Evolutionary conservation across 2,329 filamentous ascomycete genomes (phyloP).

Genomic region (Grosmannia huntii): DNA sequence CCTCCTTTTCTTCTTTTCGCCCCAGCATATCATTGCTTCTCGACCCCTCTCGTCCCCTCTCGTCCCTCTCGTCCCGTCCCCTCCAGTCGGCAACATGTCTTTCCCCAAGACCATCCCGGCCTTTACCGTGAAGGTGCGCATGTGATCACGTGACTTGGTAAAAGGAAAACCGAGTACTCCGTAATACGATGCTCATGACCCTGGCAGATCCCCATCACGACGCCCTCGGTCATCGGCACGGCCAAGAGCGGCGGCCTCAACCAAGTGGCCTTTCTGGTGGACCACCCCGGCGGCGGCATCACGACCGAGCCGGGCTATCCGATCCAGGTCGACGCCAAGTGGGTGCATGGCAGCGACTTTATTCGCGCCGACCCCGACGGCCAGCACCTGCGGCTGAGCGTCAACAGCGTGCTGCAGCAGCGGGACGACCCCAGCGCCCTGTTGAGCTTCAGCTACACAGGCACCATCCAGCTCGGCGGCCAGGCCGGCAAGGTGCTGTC

Average conservation of each 20-base stretch:
- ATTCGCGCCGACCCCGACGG: constrained; percentile 25
- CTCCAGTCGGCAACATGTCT: constrained; percentile 16
- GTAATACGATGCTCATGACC: background rate
- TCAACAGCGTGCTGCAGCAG: constrained; percentile 23
- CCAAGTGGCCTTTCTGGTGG: constrained; percentile 17
- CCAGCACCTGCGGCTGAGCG: constrained; percentile 24
- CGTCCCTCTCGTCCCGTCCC: background rate
- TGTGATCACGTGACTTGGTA: too few relatives aligned
- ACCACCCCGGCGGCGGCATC: constrained; percentile 18
- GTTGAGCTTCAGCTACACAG: constrained; percentile 25
- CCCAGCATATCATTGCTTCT: too few relatives aligned
- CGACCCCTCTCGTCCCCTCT: background rate
- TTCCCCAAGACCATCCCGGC: constrained; percentile 28
- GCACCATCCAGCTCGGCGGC: constrained; percentile 20
- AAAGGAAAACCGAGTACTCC: too few relatives aligned
- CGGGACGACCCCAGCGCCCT: constrained; percentile 17
- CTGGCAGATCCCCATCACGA: constrained; percentile 15
- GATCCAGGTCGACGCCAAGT: constrained; percentile 22
- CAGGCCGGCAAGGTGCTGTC: constrained; percentile 20
- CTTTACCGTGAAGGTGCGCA: constrained; percentile 21
- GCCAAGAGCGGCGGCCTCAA: constrained; percentile 18
- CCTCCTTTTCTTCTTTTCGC: too few relatives aligned
- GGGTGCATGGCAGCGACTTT: constrained; percentile 28
- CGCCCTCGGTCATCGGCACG: constrained; percentile 18
- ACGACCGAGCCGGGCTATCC: constrained; percentile 24